A percentile compares a stretch with the other conserved stretches of the same genome.
phyloP scores from a whole-genome alignment of 345 rosid species.

The Lepidium didymum region DNA sequence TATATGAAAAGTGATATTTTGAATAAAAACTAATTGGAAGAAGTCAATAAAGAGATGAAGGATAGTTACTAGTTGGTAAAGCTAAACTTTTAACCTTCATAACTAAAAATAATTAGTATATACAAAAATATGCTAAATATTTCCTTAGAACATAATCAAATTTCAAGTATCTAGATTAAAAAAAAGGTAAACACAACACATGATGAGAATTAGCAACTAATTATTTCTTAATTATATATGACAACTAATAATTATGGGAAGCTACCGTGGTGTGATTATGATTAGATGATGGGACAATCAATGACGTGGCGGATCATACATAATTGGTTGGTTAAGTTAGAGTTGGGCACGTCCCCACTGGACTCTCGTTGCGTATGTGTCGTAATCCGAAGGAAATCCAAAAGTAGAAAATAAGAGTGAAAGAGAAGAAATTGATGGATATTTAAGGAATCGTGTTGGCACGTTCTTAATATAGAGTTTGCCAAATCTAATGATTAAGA shows the following conservation, averaged over 20 bases:
- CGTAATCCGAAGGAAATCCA: background rate
- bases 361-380: constrained; percentile 1
- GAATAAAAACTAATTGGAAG: background rate
- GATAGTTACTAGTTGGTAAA: constrained; percentile 2
- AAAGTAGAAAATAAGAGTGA: background rate
- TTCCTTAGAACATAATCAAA: too few species aligned
- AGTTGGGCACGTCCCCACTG: constrained; percentile 22
- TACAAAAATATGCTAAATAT: background rate
- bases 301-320: constrained; percentile 1
- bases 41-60: background rate
- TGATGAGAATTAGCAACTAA: background rate
- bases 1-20: background rate
- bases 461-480: constrained; percentile 13
- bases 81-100: background rate
- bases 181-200: background rate
- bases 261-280: constrained; percentile 21
- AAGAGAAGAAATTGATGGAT: background rate
- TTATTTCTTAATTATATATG: background rate
- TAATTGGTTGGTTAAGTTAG: constrained; percentile 7
- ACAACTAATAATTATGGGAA: background rate
- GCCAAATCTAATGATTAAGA: constrained; percentile 7
- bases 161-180: background rate
- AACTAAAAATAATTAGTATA: background rate
- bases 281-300: constrained; percentile 14
- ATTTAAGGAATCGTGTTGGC: constrained; percentile 10